Base-by-base conservation (phyloP, 2,329 filamentous ascomycete genomes). In the Coniochaeta sp. region DNA sequence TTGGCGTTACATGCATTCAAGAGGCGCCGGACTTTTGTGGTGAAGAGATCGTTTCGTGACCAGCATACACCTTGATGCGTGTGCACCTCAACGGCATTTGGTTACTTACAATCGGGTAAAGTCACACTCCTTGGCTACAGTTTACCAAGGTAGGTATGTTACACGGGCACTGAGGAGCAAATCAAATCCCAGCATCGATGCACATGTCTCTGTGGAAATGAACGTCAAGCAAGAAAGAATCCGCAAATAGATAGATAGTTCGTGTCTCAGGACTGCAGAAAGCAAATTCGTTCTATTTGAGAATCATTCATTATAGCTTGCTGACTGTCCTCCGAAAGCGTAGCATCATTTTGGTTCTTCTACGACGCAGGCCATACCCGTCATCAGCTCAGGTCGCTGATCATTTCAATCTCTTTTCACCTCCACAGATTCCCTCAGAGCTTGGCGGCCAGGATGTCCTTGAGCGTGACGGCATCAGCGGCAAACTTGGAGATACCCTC, bases 401-500 rank as follows among this genome's bases (percentile, higher is more conserved):
- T 24, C 43, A 22, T 6, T 24, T 14, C 43, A 12, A 47, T 22
- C 19, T 8, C 19, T 24, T 26, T 31, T 14, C 3, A 52, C 17
- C 52, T 38, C 4, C 11, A 3, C 34, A 36, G 14, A 12, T 31
- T 34, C 17, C 17, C 8, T 34, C 19, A 58, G 70, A 98, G 83
- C 90, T 97, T 98, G 79, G 86, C 78, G 84, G 89, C 89, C 73
- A 99, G 84, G 72, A 96, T 93, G 66, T 86, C 84, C 89, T 98
- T 98, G 70, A 99, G 88, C 62, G 91, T 96, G 67, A 93, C 81
- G 68, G 95, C 93, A 73, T 99, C 95, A 69, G 95, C 95, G 62
- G 95, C 93, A 73, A 99, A 99, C 83, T 97, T 97, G 84, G 91
- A 96, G 84, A 99, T 99, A 79, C 95, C 95, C 81, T 99, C 95